Conservation (phyloP, 148 eudicot species). For the Pharnaceum exiguum region DNA sequence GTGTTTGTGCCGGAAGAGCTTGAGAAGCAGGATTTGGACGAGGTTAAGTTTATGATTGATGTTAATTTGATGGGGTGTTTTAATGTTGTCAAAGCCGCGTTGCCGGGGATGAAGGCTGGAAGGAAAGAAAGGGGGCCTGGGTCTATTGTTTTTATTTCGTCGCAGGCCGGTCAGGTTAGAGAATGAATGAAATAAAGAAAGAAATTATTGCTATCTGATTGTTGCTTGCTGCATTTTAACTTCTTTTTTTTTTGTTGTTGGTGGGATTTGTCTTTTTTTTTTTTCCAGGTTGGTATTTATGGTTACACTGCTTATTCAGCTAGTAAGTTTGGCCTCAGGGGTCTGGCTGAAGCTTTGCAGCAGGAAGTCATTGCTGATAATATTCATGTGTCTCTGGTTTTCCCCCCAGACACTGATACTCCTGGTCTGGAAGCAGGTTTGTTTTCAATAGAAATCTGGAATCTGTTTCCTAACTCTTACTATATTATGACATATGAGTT, state of each 20-base stretch:
- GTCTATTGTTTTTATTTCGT: constrained; percentile 69
- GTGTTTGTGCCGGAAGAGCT: constrained; percentile 54
- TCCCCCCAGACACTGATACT: constrained; percentile 94
- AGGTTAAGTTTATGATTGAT: constrained; percentile 72
- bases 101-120: constrained; percentile 55
- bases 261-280: constrained; percentile 10
- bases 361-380: constrained; percentile 82
- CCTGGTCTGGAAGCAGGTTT: constrained; percentile 81
- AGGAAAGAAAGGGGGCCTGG: constrained; percentile 47
- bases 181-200: too few relatives aligned
- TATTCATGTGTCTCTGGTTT: constrained; percentile 81
- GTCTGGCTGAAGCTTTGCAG: constrained; percentile 87
- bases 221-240: neutral
- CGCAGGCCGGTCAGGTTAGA: constrained; percentile 78
- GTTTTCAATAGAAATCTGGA: neutral
- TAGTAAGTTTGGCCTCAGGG: constrained; percentile 89
- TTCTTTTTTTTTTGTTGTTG: neutral
- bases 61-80: constrained; percentile 73
- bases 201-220: neutral
- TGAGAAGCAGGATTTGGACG: constrained; percentile 49
- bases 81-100: constrained; percentile 65
- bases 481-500: too few relatives aligned
- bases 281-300: constrained; percentile 72
- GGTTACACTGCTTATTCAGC: constrained; percentile 97
- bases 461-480: constrained; percentile 1